phyloP scores from a whole-genome alignment of 441 rosid species.

The Metrosideros polymorpha region DNA sequence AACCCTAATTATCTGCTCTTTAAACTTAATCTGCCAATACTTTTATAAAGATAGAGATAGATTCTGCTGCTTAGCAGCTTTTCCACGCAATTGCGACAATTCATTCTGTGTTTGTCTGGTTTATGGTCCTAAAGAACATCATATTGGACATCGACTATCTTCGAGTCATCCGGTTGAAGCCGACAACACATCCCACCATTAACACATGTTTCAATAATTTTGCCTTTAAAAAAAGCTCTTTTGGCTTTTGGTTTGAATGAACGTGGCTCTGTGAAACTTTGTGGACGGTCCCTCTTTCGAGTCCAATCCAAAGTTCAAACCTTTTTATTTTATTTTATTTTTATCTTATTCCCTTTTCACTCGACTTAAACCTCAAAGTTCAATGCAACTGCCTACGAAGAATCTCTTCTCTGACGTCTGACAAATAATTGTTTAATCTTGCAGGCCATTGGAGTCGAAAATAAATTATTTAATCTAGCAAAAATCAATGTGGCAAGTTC shows the following conservation, averaged over 20 bases:
- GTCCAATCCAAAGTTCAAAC: background rate
- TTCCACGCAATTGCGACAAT: background rate
- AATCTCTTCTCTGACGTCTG: background rate
- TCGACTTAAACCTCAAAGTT: background rate
- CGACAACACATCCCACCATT: background rate
- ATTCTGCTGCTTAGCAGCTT: background rate
- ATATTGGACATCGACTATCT: background rate
- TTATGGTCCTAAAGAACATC: background rate
- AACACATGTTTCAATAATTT: background rate
- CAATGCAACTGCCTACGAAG: too few species aligned
- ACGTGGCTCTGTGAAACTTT: background rate
- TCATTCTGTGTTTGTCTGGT: background rate
- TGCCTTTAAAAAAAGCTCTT: too few species aligned
- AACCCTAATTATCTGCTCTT: background rate
- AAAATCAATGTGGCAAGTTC: too few species aligned
- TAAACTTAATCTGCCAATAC: background rate
- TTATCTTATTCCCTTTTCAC: background rate
- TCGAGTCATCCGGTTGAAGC: background rate
- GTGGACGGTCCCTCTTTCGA: background rate
- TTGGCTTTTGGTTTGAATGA: too few species aligned
- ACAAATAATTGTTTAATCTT: background rate
- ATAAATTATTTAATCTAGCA: background rate
- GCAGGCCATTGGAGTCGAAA: background rate
- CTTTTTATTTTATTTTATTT: background rate
- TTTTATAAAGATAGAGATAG: background rate